These are phyloP conservation scores for Cordyceps javanica DNA, from an alignment of 2,329 filamentous ascomycete genomes.

Conservation along the genomic window DNA sequence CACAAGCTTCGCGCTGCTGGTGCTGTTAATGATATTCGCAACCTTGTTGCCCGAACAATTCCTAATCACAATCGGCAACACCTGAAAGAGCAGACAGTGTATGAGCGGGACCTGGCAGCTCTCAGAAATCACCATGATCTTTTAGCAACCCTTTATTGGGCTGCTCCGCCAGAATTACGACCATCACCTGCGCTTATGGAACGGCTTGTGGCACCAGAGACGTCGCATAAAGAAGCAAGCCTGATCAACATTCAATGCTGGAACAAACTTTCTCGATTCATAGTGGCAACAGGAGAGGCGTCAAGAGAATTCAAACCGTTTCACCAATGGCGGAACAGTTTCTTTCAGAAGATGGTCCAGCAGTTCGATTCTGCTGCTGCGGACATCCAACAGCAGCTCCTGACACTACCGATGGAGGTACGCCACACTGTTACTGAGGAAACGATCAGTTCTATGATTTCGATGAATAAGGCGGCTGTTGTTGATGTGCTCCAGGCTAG, in stretches of 20 bases:
- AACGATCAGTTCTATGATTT: constrained; percentile 43
- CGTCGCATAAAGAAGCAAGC: constrained; percentile 61
- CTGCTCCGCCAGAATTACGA: constrained; percentile 47
- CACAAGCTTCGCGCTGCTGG: constrained; percentile 41
- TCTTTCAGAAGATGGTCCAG: constrained; percentile 51
- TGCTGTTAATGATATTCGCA: constrained; percentile 51
- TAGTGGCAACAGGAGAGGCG: constrained; percentile 41
- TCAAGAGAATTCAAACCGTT: constrained; percentile 44
- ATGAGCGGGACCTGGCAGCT: constrained; percentile 55
- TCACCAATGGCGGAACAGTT: constrained; percentile 44
- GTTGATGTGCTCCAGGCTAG: constrained; percentile 48
- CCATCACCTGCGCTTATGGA: constrained; percentile 50
- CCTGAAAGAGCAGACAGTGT: constrained; percentile 54
- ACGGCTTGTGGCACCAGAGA: constrained; percentile 51
- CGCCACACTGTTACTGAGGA: constrained; percentile 37
- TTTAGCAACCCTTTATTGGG: constrained; percentile 61
- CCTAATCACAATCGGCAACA: constrained; percentile 62
- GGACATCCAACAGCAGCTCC: constrained; percentile 50
- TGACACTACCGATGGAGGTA: constrained; percentile 41
- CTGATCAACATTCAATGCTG: constrained; percentile 58
- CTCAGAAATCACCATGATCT: constrained; percentile 65
- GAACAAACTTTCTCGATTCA: constrained; percentile 54
- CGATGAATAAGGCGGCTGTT: constrained; percentile 45
- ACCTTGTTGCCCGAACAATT: constrained; percentile 54
- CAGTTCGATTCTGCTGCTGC: constrained; percentile 51